A percentile compares a stretch with the other conserved stretches of the same genome.
These are phyloP conservation scores for Mycosphaerella sp. DNA, from an alignment of 2,329 filamentous ascomycete genomes.

Conservation along the genomic window DNA sequence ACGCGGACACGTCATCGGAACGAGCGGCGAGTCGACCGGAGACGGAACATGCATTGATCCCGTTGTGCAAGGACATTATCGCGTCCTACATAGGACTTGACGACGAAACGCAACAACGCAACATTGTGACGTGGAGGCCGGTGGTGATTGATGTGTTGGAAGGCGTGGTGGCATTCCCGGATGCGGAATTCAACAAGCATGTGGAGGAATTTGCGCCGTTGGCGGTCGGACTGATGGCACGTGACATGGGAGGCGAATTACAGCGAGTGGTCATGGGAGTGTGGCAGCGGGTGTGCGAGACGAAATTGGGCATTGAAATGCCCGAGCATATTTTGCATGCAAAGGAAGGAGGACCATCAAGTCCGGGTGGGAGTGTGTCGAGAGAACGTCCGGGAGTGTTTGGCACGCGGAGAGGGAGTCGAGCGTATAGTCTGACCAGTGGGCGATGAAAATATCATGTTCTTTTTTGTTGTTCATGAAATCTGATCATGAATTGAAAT, in stretches of 20 bases:
- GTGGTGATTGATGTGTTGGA: slow-evolving; percentile 96
- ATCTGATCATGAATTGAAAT: neutral
- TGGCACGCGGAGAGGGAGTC: slow-evolving; percentile 24
- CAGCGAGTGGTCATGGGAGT: slow-evolving; percentile 70
- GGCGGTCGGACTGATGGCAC: slow-evolving; percentile 68
- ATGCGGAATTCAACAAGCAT: slow-evolving; percentile 71
- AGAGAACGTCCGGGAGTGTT: slow-evolving; percentile 17
- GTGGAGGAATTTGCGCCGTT: slow-evolving; percentile 80
- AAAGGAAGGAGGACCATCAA: slow-evolving; percentile 12
- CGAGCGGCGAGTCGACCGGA: slow-evolving; percentile 70
- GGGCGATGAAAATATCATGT: neutral
- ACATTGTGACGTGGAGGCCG: slow-evolving; percentile 93
- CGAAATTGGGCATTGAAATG: slow-evolving; percentile 47
- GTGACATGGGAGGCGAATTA: slow-evolving; percentile 71
- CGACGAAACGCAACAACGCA: slow-evolving; percentile 92
- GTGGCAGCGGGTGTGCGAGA: slow-evolving; percentile 76
- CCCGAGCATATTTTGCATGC: slow-evolving; percentile 9
- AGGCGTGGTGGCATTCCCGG: slow-evolving; percentile 78
- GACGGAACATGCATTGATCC: slow-evolving; percentile 86
- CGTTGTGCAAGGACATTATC: slow-evolving; percentile 92
- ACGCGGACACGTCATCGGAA: slow-evolving; percentile 79
- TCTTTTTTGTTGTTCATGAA: neutral
- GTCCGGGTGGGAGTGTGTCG: slow-evolving; percentile 18
- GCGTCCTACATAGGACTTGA: slow-evolving; percentile 77
- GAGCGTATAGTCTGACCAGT: slow-evolving; percentile 9